A percentile compares a stretch with the other conserved stretches of the same genome.
Conservation (phyloP, 1,139 yeast species). For the Suhomyces chickasaworum region DNA sequence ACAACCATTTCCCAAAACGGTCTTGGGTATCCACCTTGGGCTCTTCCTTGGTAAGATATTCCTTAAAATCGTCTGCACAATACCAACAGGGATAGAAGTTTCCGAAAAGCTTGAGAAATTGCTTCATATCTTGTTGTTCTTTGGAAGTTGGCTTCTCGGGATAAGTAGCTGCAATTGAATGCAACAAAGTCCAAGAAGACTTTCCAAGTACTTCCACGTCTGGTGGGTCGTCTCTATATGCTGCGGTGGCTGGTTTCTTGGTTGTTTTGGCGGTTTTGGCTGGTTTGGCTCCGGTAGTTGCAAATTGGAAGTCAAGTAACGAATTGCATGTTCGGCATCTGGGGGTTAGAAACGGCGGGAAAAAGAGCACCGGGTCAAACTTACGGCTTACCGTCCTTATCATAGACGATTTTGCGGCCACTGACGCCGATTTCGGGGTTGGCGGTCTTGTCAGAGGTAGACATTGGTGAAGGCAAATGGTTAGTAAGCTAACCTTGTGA, state of each 20-base stretch:
- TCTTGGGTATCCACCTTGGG: constrained; percentile 75
- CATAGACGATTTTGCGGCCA: constrained; percentile 75
- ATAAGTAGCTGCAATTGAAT: constrained; percentile 86
- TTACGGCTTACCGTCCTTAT: constrained; percentile 89
- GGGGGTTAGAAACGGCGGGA: constrained; percentile 20
- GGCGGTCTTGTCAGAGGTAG: constrained; percentile 8
- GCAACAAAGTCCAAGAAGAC: constrained; percentile 91
- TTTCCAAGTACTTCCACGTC: constrained; percentile 82
- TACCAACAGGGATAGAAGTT: constrained; percentile 91
- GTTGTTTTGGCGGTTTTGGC: constrained; percentile 17
- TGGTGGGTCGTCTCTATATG: constrained; percentile 69
- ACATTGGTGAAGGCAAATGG: constrained; percentile 6
- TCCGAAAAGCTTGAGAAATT: constrained; percentile 71
- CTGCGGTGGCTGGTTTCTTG: constrained; percentile 7
- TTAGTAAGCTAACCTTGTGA: constrained; percentile 5
- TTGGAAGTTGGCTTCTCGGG: constrained; percentile 65
- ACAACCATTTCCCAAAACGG: constrained; percentile 85
- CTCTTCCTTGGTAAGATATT: constrained; percentile 58
- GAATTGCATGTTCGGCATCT: constrained; percentile 87
- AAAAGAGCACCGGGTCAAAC: constrained; percentile 28
- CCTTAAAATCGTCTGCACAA: constrained; percentile 84
- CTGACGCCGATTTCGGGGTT: constrained; percentile 52
- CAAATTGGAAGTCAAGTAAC: constrained; percentile 72
- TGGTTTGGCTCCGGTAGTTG: constrained; percentile 26
- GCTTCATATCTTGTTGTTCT: constrained; percentile 71